phyloP scores from a whole-genome alignment of 2,329 filamentous ascomycete species.

The Monilinia laxa region DNA sequence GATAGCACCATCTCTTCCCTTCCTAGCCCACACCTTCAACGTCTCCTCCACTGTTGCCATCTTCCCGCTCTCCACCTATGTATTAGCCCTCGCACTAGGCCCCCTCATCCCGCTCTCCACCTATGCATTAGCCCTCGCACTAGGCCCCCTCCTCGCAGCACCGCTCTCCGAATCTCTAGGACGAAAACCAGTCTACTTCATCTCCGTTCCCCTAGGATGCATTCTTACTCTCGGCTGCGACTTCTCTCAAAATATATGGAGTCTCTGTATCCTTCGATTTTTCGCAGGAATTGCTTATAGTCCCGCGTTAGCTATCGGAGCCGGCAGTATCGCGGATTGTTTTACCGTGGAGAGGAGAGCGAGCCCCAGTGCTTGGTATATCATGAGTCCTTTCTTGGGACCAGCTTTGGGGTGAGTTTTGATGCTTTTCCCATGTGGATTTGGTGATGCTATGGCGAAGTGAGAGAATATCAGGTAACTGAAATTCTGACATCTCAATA shows the following conservation, averaged over 20 bases:
- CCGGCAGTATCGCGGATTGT: constrained; percentile 52
- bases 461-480: constrained; percentile 17
- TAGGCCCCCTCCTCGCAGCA: constrained; percentile 59
- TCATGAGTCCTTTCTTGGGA: constrained; percentile 52
- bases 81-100: constrained; percentile 62
- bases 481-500: background rate
- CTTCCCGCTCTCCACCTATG: constrained; percentile 41
- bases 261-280: constrained; percentile 49
- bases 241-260: constrained; percentile 52
- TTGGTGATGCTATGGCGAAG: background rate
- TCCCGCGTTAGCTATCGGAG: constrained; percentile 44
- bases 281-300: constrained; percentile 48
- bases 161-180: constrained; percentile 62
- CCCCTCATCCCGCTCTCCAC: constrained; percentile 59
- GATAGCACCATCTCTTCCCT: background rate
- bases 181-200: constrained; percentile 44
- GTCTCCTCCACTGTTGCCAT: constrained; percentile 1
- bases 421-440: background rate
- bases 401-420: constrained; percentile 50
- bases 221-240: constrained; percentile 64
- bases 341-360: constrained; percentile 47
- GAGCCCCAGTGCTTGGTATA: constrained; percentile 46
- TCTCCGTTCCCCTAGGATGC: constrained; percentile 50
- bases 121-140: constrained; percentile 60
- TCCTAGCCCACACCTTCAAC: background rate